A percentile compares a stretch with the other conserved stretches of the same genome.
Evolutionary conservation across 352 stramenopile species (phyloP).

Genomic region (Phytophthora boehmeriae): DNA sequence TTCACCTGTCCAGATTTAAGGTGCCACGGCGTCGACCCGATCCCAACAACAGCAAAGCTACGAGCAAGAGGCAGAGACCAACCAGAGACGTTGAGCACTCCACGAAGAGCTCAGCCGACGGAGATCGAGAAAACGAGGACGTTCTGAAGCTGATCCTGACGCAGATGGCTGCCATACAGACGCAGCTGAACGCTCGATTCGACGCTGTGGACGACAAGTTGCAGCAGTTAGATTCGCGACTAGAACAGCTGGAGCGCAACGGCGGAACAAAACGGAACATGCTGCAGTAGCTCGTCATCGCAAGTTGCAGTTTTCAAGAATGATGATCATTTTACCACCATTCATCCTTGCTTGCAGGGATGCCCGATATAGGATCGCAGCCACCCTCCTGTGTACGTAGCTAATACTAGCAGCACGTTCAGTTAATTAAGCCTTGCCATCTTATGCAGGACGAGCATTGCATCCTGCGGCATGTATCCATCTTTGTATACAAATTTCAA

Average conservation of each 20-base stretch:
- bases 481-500: conserved; percentile 22
- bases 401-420: no score
- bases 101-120: conserved; percentile 11
- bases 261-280: conserved; percentile 2
- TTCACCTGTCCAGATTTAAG: conserved; percentile 61
- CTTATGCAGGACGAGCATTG: background rate
- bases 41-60: background rate
- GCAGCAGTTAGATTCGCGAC: conserved; percentile 33
- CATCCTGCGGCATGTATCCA: background rate
- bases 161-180: conserved; percentile 48
- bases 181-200: conserved; percentile 57
- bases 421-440: no score
- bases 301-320: conserved; percentile 1
- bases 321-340: conserved; percentile 10
- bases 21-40: conserved; percentile 35
- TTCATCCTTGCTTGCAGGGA: no score
- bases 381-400: no score
- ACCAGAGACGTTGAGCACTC: conserved; percentile 16
- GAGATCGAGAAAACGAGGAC: conserved; percentile 7
- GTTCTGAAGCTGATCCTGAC: conserved; percentile 28
- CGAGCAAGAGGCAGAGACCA: background rate
- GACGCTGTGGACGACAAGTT: conserved; percentile 53
- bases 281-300: no score
- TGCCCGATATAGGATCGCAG: no score
- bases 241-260: conserved; percentile 49